Evolutionary conservation across 768 basidiomycete genomes (phyloP), one percentile per base, ranked within the genome.

Genomic region (Boletus fagicola): DNA sequence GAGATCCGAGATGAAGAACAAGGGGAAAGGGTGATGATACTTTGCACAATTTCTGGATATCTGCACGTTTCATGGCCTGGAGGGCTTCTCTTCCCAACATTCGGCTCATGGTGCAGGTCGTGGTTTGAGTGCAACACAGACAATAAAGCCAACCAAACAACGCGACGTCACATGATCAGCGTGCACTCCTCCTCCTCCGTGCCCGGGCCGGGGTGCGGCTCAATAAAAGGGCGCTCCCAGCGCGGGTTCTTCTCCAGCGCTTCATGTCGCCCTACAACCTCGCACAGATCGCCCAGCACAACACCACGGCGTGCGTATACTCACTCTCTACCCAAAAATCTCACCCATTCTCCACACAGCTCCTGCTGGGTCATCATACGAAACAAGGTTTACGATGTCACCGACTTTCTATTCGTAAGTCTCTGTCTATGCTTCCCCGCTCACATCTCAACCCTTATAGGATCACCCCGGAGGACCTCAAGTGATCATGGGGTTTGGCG

Each of bases 351-450:
- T 40, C 45, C 40, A 7, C 20, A n/a, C 58, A 88, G 87, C 39
- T 88, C 87, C 18, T 92, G 90, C 67, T 94, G 92, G 92, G 85
- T 94, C 62, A 84, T 93, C 66, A 88, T 94, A 61, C 77, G 80
- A 50, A 82, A 86, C 71, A 77, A 81, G 53, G 91, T 92, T n/a
- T 93, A 93, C 74, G 90, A 93, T 74, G 88, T 92, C 52, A 90
- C 90, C 7, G 86, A 87, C 39, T 90, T 92, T 70, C 74, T 92
- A 39, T 74, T 80, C 52, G 89, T 87, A 57, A 36, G 77, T 66
- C 20, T 28, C 48, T 24, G 30, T 10, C 5, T 35, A n/a, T 30
- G 16, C 8, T 4, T 20, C 33, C 13, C 13, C 6, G 2, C 3
- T 30, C 28, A 1, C n/a, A 15, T 40, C 18, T 60, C 52, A 65